A percentile compares a stretch with the other conserved stretches of the same genome.
Conservation (phyloP, 169 alveolate species). For the Eimeria tenella region DNA sequence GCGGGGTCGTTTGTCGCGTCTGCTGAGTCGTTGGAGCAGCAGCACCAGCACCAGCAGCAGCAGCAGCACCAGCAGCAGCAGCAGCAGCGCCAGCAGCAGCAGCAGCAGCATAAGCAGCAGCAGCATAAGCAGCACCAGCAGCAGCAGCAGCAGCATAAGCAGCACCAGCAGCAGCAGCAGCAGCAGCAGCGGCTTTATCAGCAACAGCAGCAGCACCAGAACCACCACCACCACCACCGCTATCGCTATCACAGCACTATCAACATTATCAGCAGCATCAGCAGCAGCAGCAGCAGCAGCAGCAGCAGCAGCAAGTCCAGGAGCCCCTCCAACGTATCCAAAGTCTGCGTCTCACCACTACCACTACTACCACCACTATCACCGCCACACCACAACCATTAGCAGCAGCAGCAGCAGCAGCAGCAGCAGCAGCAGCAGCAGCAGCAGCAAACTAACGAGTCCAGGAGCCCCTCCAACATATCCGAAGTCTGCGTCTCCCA, state of each 20-base stretch:
- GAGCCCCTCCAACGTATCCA: slow-evolving; percentile 92
- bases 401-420: background rate
- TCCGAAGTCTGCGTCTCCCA: slow-evolving; percentile 96
- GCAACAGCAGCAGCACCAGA: background rate
- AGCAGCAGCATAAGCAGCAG: too few species aligned
- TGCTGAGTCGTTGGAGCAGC: too few species aligned
- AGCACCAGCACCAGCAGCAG: too few species aligned
- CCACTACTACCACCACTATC: too few species aligned
- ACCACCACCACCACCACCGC: too few species aligned
- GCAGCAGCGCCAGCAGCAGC: background rate
- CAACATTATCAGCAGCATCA: background rate
- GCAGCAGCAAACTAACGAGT: slow-evolving; percentile 78
- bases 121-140: too few species aligned
- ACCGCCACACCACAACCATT: background rate
- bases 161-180: background rate
- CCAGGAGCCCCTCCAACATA: slow-evolving; percentile 91
- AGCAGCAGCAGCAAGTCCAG: slow-evolving; percentile 78
- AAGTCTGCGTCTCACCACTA: slow-evolving; percentile 95
- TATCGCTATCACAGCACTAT: too few species aligned
- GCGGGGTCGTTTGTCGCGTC: too few species aligned
- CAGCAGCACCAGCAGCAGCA: background rate
- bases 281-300: background rate
- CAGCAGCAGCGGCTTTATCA: background rate
- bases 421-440: background rate
- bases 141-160: background rate